Conservation (phyloP, 805 yeast species). For the Cyberlindnera saturnus region DNA sequence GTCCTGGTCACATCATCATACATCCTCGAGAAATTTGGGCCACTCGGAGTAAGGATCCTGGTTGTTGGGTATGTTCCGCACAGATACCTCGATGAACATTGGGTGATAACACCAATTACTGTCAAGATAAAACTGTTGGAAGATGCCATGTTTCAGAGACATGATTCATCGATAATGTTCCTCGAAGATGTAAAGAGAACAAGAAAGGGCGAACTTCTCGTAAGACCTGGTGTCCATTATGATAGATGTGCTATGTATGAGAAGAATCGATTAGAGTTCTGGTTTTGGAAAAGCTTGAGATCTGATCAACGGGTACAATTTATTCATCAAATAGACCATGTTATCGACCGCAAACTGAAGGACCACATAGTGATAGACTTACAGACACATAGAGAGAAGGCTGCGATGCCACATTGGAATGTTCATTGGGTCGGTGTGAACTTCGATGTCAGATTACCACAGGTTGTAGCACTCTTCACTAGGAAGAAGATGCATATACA, state of each 20-base stretch:
- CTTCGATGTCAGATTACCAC: not conserved
- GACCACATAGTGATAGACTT: not conserved
- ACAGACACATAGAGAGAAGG: not conserved
- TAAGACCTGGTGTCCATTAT: not conserved
- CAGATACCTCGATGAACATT: not conserved
- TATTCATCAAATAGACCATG: not conserved
- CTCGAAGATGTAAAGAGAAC: not conserved
- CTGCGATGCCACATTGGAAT: not conserved
- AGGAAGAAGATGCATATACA: not conserved
- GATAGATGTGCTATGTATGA: not conserved
- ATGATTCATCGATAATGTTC: not conserved
- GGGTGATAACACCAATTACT: not conserved
- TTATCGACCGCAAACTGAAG: no score
- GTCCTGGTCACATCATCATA: slow-evolving; percentile 1
- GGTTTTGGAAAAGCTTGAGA: not conserved
- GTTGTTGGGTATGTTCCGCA: not conserved
- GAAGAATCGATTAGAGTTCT: not conserved
- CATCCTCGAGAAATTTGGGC: not conserved
- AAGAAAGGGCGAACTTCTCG: not conserved
- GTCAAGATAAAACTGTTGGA: not conserved
- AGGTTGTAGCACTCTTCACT: not conserved
- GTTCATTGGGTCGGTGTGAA: not conserved
- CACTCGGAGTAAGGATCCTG: not conserved
- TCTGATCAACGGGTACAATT: not conserved
- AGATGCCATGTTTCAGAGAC: slow-evolving; percentile 1